Base-by-base conservation (phyloP, 2,329 filamentous ascomycete genomes). In the Botryotinia narcissicola region DNA sequence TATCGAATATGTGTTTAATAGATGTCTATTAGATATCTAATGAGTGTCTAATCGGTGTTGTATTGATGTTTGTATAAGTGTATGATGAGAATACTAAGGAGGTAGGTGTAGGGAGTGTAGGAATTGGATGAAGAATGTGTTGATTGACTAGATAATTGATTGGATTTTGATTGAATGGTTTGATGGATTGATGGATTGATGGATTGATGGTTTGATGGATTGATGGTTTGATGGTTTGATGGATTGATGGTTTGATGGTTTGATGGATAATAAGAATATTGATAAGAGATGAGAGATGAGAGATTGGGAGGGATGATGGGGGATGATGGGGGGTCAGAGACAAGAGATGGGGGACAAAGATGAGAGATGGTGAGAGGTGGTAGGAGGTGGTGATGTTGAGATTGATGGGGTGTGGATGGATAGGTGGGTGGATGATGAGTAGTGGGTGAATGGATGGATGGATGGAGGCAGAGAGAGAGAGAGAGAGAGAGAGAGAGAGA, bases 331-430 rank as follows among this genome's bases (percentile, higher is more conserved):
- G 14, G 25, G 4, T n/a, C 8, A 7, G 14, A 18, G 16, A 16
- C 18, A 1, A 18, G n/a, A 25, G 12, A 9, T 8, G 3, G 18
- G 3, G 7, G n/a, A 25, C 12, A 7, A 10, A 40, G 7, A 3
- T 25, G 25, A 10, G 12, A n/a, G 8, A 3, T 42, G 40, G 40
- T 42, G 3, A 18, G n/a, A 25, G 12, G 18, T 8, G 3, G 18
- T 8, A 9, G 20, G 61, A 25, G 25, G 9, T 35, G 25, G 8
- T 42, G 25, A 63, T 22, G 35, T 7, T 40, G 22, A n/a, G n/a
- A 57, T 42, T 42, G 22, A n/a, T 25, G 61, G 42, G 42, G 6
- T 44, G 42, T 35, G 16, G n/a, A 35, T n/a, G 62, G 29, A 22
- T 18, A 4, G 37, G 37, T 40, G 3, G 40, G 12, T 42, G 2